Percentiles rank a stretch among this genome's conserved stretches.
Conservation (phyloP, 768 basidiomycete genomes). For the Tremella yokohamensis region DNA sequence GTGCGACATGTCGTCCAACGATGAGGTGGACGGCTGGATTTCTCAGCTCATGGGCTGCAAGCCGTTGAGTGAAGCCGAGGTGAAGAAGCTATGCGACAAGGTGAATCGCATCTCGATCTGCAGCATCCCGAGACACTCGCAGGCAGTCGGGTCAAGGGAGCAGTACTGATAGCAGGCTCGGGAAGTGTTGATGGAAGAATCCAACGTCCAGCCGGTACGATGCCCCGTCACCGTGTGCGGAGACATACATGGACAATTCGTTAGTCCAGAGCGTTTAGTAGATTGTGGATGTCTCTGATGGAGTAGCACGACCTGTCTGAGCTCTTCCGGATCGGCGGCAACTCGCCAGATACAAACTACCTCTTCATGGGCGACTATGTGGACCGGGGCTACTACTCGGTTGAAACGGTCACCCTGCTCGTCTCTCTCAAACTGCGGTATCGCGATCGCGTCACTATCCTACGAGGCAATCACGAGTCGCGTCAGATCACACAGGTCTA, state of each 20-base stretch:
- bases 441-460: slow-evolving; percentile 94
- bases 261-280: slow-evolving; percentile 56
- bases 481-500: slow-evolving; percentile 99
- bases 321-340: slow-evolving; percentile 96
- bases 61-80: slow-evolving; percentile 88
- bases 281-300: slow-evolving; percentile 13
- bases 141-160: background rate
- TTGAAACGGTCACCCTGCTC: slow-evolving; percentile 95
- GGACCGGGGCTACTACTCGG: slow-evolving; percentile 97
- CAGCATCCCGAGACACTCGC: background rate
- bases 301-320: slow-evolving; percentile 95
- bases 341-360: slow-evolving; percentile 99
- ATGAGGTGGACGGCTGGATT: slow-evolving; percentile 94
- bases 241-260: slow-evolving; percentile 99
- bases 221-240: slow-evolving; percentile 99
- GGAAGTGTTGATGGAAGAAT: slow-evolving; percentile 98
- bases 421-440: slow-evolving; percentile 97
- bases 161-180: slow-evolving; percentile 63
- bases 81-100: slow-evolving; percentile 99
- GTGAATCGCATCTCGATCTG: slow-evolving; percentile 55
- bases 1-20: slow-evolving; percentile 45
- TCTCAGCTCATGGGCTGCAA: slow-evolving; percentile 95
- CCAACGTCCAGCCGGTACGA: slow-evolving; percentile 95
- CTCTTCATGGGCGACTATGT: slow-evolving; percentile 99
- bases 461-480: slow-evolving; percentile 97